Percentiles rank a stretch among this genome's conserved stretches.
These are phyloP conservation scores for Eremochloa ophiuroides DNA, from an alignment of 176 grass and related monocot species.

Conservation along the genomic window DNA sequence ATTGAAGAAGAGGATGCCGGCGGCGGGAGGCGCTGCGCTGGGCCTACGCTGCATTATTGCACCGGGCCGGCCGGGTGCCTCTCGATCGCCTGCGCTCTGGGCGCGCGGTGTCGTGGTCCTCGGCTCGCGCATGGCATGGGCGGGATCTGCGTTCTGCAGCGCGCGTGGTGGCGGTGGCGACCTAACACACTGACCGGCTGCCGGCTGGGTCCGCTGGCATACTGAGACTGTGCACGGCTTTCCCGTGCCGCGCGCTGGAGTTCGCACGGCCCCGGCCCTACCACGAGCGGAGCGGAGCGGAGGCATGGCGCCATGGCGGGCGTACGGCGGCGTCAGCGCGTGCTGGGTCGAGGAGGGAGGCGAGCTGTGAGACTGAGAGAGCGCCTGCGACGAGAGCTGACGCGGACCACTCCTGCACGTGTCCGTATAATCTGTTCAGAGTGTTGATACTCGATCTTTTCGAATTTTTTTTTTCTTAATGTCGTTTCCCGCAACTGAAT, in stretches of 20 bases:
- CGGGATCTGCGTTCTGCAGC: constrained; percentile 20
- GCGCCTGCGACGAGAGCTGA: not conserved
- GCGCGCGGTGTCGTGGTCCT: not conserved
- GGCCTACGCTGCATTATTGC: constrained; percentile 13
- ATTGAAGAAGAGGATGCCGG: no score
- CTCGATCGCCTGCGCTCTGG: not conserved
- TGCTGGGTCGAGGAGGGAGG: not conserved
- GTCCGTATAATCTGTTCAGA: not conserved
- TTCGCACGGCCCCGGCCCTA: constrained; percentile 42
- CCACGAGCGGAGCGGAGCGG: constrained; percentile 19
- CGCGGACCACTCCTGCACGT: not conserved
- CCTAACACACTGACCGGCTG: constrained; percentile 15
- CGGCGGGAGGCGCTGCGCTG: no score
- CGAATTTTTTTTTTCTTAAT: not conserved
- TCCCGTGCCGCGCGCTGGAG: constrained; percentile 12
- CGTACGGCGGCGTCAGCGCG: constrained; percentile 24
- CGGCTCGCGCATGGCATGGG: constrained; percentile 11
- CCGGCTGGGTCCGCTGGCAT: not conserved
- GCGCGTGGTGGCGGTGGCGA: constrained; percentile 29
- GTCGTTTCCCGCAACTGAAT: not conserved
- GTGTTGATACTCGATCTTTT: not conserved
- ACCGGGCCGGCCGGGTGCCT: not conserved
- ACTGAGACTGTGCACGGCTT: not conserved
- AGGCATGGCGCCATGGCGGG: constrained; percentile 5
- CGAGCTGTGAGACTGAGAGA: not conserved